Percentiles rank a stretch among this genome's conserved stretches.
phyloP scores from a whole-genome alignment of 2,329 filamentous ascomycete species.

The Cladosporium velox region DNA sequence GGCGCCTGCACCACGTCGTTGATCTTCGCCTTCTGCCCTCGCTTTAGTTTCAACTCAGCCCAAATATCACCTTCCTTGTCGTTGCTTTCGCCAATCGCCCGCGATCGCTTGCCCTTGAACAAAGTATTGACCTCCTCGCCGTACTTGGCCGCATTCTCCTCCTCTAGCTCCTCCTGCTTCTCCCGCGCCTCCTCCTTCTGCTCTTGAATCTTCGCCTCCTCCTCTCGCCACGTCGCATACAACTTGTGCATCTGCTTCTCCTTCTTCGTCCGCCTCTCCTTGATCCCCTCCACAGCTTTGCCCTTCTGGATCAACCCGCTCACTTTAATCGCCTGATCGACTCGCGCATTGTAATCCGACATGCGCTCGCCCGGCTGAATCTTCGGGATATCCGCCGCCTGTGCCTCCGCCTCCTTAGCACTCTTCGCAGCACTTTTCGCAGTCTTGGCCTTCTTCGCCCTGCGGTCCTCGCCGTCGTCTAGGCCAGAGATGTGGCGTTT shows the following conservation, averaged over 20 bases:
- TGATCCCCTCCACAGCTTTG: slow-evolving; percentile 63
- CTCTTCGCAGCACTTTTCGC: slow-evolving; percentile 25
- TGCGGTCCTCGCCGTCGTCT: slow-evolving; percentile 64
- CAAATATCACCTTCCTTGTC: slow-evolving; percentile 73
- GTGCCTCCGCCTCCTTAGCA: slow-evolving; percentile 20
- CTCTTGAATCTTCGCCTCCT: slow-evolving; percentile 75
- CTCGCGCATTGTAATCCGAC: slow-evolving; percentile 76
- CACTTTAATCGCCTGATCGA: slow-evolving; percentile 81
- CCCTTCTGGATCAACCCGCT: slow-evolving; percentile 63
- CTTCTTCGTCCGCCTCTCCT: slow-evolving; percentile 74
- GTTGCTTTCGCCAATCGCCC: slow-evolving; percentile 49
- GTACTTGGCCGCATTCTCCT: slow-evolving; percentile 63
- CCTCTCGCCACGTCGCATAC: slow-evolving; percentile 67
- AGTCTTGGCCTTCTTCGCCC: slow-evolving; percentile 50
- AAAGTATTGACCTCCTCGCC: slow-evolving; percentile 48
- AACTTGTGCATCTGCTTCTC: slow-evolving; percentile 73
- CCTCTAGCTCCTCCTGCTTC: slow-evolving; percentile 64
- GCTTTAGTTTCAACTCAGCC: slow-evolving; percentile 69
- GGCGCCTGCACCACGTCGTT: slow-evolving; percentile 71
- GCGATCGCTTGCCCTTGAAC: slow-evolving; percentile 41
- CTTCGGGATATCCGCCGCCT: slow-evolving; percentile 54
- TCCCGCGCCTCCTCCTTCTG: slow-evolving; percentile 71
- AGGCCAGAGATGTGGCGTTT: slow-evolving; percentile 64
- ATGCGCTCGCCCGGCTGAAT: slow-evolving; percentile 84
- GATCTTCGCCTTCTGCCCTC: slow-evolving; percentile 55